Evolutionary conservation across 2,329 filamentous ascomycete genomes (phyloP).

Genomic region (Pseudocercospora fuligena): DNA sequence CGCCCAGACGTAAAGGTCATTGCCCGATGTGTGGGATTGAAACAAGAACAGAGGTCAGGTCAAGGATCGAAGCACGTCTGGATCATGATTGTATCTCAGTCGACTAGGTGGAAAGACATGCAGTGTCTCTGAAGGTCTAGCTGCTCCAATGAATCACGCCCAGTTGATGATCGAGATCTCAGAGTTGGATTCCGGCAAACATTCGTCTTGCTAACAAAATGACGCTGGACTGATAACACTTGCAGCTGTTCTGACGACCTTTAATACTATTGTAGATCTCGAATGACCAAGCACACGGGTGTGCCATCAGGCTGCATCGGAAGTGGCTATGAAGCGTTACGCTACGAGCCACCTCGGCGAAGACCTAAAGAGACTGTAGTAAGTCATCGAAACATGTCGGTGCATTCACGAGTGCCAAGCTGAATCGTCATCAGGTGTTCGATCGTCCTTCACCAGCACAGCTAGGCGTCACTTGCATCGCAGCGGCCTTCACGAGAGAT

Average conservation of each 20-base stretch:
- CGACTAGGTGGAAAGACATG: not conserved
- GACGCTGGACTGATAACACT: not conserved
- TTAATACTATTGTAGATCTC: not conserved
- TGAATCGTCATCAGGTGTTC: not conserved
- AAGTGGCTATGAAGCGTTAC: no score
- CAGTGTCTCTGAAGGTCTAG: not conserved
- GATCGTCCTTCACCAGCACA: slow-evolving; percentile 1
- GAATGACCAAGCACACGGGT: not conserved
- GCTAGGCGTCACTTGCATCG: not conserved
- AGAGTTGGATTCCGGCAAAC: not conserved
- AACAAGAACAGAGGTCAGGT: not conserved
- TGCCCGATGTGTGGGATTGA: slow-evolving; percentile 1
- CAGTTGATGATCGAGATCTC: not conserved
- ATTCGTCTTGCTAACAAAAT: not conserved
- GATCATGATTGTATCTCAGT: slow-evolving; percentile 7
- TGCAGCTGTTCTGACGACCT: not conserved
- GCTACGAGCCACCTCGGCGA: not conserved
- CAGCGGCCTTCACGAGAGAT: not conserved
- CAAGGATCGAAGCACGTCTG: not conserved
- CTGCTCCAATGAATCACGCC: not conserved
- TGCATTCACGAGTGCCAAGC: not conserved
- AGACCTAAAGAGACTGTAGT: not conserved
- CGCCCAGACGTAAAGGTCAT: not conserved
- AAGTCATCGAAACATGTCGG: not conserved
- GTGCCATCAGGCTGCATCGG: not conserved